Evolutionary conservation across 2,329 filamentous ascomycete genomes (phyloP).

Genomic region (Teratosphaeria viscida): DNA sequence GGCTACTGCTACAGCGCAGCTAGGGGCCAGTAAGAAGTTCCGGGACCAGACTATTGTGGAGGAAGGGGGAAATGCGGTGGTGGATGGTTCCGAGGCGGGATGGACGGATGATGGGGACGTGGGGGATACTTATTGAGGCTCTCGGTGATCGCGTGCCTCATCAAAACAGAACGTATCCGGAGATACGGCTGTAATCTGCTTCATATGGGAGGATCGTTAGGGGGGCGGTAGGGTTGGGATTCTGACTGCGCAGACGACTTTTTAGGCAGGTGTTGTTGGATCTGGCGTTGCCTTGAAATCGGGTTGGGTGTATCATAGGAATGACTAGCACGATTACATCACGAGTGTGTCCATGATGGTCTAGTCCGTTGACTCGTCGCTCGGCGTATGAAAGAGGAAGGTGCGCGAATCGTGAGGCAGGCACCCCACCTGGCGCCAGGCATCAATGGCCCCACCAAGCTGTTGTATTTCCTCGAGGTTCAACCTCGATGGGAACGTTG

Average conservation of each 20-base stretch:
- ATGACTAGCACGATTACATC: neutral
- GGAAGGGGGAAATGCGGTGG: slow-evolving; percentile 8
- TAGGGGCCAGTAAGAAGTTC: slow-evolving; percentile 15
- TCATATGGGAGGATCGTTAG: neutral
- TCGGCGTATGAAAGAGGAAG: neutral
- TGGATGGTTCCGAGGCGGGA: slow-evolving; percentile 24
- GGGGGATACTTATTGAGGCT: slow-evolving; percentile 25
- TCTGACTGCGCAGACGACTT: neutral
- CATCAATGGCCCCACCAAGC: neutral
- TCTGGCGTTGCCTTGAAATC: neutral
- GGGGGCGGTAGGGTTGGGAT: neutral
- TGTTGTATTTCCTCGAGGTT: neutral
- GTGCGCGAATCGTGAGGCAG: neutral
- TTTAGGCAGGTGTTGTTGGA: neutral
- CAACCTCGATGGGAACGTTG: neutral
- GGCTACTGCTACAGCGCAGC: slow-evolving; percentile 7
- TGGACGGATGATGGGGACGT: slow-evolving; percentile 28
- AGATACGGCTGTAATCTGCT: neutral
- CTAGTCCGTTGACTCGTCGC: neutral
- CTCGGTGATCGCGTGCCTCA: neutral
- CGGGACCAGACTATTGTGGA: slow-evolving; percentile 19
- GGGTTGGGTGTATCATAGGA: neutral
- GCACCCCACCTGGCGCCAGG: neutral
- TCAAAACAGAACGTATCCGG: neutral
- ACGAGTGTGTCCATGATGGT: neutral